Evolutionary conservation across 805 yeast species (phyloP).

Genomic region (Saccharomycopsis fermentans): DNA sequence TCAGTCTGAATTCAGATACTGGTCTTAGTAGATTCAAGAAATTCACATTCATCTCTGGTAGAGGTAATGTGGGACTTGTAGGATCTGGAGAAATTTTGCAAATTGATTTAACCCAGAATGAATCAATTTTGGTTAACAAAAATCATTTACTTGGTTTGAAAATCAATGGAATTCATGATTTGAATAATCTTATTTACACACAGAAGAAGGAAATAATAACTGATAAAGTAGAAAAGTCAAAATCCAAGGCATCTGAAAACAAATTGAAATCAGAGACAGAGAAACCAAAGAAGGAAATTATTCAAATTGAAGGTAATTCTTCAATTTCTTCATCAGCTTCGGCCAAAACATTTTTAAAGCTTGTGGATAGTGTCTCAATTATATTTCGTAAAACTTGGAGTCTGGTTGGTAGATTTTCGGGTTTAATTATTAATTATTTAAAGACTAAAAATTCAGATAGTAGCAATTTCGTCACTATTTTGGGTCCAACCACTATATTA

Average conservation of each 20-base stretch:
- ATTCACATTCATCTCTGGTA: conserved; percentile 31
- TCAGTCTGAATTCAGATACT: background rate
- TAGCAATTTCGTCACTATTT: conserved; percentile 7
- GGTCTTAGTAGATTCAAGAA: background rate
- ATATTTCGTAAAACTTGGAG: background rate
- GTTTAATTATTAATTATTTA: background rate
- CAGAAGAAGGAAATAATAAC: background rate
- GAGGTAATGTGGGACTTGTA: conserved; percentile 33
- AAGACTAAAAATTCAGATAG: background rate
- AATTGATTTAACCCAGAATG: conserved; percentile 27
- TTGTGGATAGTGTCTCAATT: background rate
- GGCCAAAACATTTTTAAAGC: background rate
- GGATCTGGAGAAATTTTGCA: conserved; percentile 35
- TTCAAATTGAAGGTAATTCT: background rate
- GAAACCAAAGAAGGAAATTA: background rate
- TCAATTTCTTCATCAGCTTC: background rate
- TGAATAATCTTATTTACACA: conserved; percentile 8
- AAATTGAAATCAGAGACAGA: background rate
- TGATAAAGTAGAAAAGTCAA: background rate
- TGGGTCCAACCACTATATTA: conserved; percentile 15
- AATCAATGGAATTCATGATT: conserved; percentile 35
- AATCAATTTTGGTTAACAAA: conserved; percentile 30
- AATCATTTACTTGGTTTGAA: conserved; percentile 31
- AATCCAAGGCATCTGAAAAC: background rate
- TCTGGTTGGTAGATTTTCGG: background rate